Conservation (phyloP, 352 stramenopile genomes). For the Phytophthora nicotianae region DNA sequence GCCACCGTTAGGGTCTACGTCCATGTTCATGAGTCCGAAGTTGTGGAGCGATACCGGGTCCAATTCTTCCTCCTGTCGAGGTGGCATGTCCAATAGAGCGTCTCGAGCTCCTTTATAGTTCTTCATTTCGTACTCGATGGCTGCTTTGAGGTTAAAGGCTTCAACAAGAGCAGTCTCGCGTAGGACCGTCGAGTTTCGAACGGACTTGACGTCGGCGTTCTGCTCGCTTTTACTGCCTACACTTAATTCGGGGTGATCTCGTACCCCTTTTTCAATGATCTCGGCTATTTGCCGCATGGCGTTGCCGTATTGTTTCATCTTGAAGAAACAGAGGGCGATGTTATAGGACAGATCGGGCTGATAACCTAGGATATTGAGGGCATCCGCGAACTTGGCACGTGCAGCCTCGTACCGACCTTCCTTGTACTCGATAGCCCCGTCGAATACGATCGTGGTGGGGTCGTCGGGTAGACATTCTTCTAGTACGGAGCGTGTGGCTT, state of each 20-base stretch:
- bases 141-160: slow-evolving; percentile 95
- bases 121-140: slow-evolving; percentile 96
- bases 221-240: slow-evolving; percentile 92
- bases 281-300: slow-evolving; percentile 93
- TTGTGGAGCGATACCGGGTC: slow-evolving; percentile 92
- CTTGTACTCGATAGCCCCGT: slow-evolving; percentile 86
- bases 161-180: slow-evolving; percentile 94
- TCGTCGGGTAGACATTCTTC: slow-evolving; percentile 93
- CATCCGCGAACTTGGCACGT: slow-evolving; percentile 91
- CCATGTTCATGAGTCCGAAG: slow-evolving; percentile 94
- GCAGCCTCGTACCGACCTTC: slow-evolving; percentile 90
- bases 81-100: slow-evolving; percentile 94
- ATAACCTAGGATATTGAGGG: slow-evolving; percentile 93
- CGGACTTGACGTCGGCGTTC: slow-evolving; percentile 87
- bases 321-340: slow-evolving; percentile 95
- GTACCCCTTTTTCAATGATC: slow-evolving; percentile 93
- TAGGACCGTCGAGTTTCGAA: slow-evolving; percentile 93
- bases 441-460: slow-evolving; percentile 90
- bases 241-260: slow-evolving; percentile 93
- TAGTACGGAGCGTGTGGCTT: slow-evolving; percentile 89
- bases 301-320: slow-evolving; percentile 90
- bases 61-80: slow-evolving; percentile 91
- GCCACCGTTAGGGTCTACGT: slow-evolving; percentile 90
- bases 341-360: slow-evolving; percentile 95
- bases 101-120: slow-evolving; percentile 87